Percentiles rank a stretch among this genome's conserved stretches.
phyloP scores from a whole-genome alignment of 2,329 filamentous ascomycete species.

The Beauveria sp. region DNA sequence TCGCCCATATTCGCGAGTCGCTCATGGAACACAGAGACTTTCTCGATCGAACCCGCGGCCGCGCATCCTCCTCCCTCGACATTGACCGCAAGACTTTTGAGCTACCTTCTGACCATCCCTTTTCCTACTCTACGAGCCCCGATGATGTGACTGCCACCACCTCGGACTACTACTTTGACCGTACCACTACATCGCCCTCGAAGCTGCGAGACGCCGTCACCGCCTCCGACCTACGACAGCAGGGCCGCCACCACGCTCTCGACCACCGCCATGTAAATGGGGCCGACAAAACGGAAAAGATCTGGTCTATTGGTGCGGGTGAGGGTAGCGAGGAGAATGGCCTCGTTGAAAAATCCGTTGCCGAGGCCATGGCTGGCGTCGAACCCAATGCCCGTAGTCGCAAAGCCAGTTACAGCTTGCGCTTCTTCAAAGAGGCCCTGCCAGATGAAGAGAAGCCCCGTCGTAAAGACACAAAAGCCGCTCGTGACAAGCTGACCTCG shows the following conservation, averaged over 20 bases:
- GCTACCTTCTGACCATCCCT: conserved; percentile 10
- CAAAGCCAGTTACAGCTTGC: conserved; percentile 59
- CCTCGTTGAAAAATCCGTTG: conserved; percentile 57
- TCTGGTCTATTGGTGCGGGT: conserved; percentile 54
- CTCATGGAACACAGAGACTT: conserved; percentile 28
- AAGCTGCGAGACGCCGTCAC: neutral
- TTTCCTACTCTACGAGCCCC: conserved; percentile 17
- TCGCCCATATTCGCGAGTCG: conserved; percentile 28
- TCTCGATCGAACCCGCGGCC: conserved; percentile 22
- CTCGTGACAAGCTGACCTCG: conserved; percentile 34
- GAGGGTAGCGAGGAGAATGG: conserved; percentile 43
- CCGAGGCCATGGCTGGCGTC: conserved; percentile 52
- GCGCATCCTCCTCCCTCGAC: conserved; percentile 27
- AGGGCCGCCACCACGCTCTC: conserved; percentile 16
- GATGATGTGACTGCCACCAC: conserved; percentile 20
- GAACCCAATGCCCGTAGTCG: conserved; percentile 58
- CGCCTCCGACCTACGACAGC: neutral
- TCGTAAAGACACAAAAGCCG: conserved; percentile 38
- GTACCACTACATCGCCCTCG: conserved; percentile 9
- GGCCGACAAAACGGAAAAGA: conserved; percentile 54
- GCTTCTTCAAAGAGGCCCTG: conserved; percentile 60
- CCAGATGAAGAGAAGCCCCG: conserved; percentile 49
- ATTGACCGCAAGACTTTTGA: conserved; percentile 22
- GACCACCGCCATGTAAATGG: conserved; percentile 36
- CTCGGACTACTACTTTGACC: conserved; percentile 15